Evolutionary conservation across 192 early-diverging fungal genomes (phyloP).

Genomic region (Backusella tuberculispora): DNA sequence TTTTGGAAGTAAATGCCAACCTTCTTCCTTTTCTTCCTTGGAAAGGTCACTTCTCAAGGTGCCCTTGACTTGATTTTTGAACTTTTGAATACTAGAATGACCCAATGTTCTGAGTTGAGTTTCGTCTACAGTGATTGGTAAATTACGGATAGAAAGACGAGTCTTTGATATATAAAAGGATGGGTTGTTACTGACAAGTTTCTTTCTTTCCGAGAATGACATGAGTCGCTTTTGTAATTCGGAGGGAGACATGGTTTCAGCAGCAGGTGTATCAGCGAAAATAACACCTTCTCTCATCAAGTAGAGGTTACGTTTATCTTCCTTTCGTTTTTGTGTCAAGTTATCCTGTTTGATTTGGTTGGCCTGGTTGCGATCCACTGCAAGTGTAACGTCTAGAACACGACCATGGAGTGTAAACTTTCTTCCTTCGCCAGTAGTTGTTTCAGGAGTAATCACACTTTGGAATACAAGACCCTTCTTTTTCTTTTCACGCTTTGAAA

Average conservation of each 20-base stretch:
- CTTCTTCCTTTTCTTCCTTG: slow-evolving; percentile 63
- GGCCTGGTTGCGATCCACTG: slow-evolving; percentile 78
- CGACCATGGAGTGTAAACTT: slow-evolving; percentile 82
- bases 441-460: slow-evolving; percentile 68
- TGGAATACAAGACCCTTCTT: slow-evolving; percentile 58
- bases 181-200: slow-evolving; percentile 81
- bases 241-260: slow-evolving; percentile 64
- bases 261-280: slow-evolving; percentile 82
- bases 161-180: slow-evolving; percentile 89
- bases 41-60: slow-evolving; percentile 56
- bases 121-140: slow-evolving; percentile 78
- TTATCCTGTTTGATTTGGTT: slow-evolving; percentile 61
- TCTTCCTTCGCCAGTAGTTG: slow-evolving; percentile 46
- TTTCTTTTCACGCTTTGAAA: slow-evolving; percentile 55
- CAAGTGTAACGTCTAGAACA: slow-evolving; percentile 77
- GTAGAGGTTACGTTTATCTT: slow-evolving; percentile 88
- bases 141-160: slow-evolving; percentile 86
- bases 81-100: slow-evolving; percentile 69
- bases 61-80: slow-evolving; percentile 74
- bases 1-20: slow-evolving; percentile 64
- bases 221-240: slow-evolving; percentile 86
- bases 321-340: slow-evolving; percentile 60
- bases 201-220: slow-evolving; percentile 81
- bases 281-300: slow-evolving; percentile 92
- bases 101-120: slow-evolving; percentile 63